Base-by-base conservation (phyloP, 495 filamentous ascomycete genomes). In the Parathielavia hyrcaniae region DNA sequence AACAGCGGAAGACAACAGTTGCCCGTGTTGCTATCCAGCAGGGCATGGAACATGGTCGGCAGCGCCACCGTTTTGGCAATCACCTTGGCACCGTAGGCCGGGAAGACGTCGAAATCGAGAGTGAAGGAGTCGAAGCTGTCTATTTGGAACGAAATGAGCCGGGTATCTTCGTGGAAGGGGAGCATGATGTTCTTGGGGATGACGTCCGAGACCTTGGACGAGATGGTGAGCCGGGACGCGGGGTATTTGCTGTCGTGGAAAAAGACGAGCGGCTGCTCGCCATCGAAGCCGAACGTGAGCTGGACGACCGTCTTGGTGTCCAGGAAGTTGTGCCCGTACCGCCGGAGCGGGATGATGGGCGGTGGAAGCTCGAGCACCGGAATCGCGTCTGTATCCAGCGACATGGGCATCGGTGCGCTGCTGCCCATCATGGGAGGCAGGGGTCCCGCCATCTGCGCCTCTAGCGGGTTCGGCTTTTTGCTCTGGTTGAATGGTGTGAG, bases 271-370 rank as follows among this genome's bases (percentile, higher is more conserved):
- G 91, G 85, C 50, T 79, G 77, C 13, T 90, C 84, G 19, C 78
- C 75, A 22, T 79, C 75, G 60, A 85, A 82, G 50, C 90, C 87
- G 62, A 98, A 97, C 62, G 81, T 85, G 50, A 98, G 85, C 64
- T 96, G 88, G 5, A 98, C 81, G 55, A 96, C 92, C 0, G 91
- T 92, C 71, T 97, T 98, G 17, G 89, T 93, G 68, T 98, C 93
- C 50, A 98, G 76, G 77, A 97, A 98, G 70, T 97, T 98, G 74
- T 98, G 93, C 19, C 93, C 93, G 70, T 97, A 97, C 41, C 93
- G 85, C 53, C 91, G 81, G 34, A 97, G 75, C 14, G 93, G 93
- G 62, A 98, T 96, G 56, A 98, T 97, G 0, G 93, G 93, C 38
- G 95, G 93, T 45, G 93, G 93, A 5, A 98, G 80, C 61, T 88